phyloP scores from a whole-genome alignment of 2,329 filamentous ascomycete genomes.

The Hypomyces rosellus region DNA sequence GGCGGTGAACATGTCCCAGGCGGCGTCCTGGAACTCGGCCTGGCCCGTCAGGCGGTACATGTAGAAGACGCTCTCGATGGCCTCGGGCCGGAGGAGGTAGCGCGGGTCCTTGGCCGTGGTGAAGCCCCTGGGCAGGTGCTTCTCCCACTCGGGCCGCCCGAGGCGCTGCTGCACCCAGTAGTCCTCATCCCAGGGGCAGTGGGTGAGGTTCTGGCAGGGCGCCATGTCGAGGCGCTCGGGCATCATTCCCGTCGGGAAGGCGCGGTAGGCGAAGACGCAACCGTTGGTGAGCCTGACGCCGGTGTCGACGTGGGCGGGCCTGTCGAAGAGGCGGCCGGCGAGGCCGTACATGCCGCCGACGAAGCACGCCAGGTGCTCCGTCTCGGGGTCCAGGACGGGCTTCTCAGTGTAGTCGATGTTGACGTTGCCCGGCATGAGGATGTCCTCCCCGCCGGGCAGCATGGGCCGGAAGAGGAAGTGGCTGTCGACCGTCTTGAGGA shows the following conservation, averaged over 20 bases:
- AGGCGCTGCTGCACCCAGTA: slow-evolving; percentile 49
- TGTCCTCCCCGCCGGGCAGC: slow-evolving; percentile 43
- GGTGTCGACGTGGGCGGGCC: slow-evolving; percentile 34
- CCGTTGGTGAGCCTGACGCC: slow-evolving; percentile 42
- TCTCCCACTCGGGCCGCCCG: slow-evolving; percentile 13
- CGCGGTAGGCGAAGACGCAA: slow-evolving; percentile 45
- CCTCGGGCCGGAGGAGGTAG: slow-evolving; percentile 67
- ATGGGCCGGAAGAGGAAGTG: slow-evolving; percentile 59
- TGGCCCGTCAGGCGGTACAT: slow-evolving; percentile 68
- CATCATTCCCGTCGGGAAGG: slow-evolving; percentile 45
- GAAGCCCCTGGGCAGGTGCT: slow-evolving; percentile 45
- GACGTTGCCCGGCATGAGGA: slow-evolving; percentile 46
- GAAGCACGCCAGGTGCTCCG: slow-evolving; percentile 45
- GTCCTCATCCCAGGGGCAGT: slow-evolving; percentile 26
- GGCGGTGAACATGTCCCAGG: slow-evolving; percentile 66
- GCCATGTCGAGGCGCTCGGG: slow-evolving; percentile 42
- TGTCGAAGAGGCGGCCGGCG: slow-evolving; percentile 38
- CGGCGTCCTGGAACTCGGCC: slow-evolving; percentile 55
- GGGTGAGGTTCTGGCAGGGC: slow-evolving; percentile 30
- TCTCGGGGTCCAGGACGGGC: slow-evolving; percentile 24
- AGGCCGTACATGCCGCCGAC: slow-evolving; percentile 46
- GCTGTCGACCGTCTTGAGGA: slow-evolving; percentile 49
- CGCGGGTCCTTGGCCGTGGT: slow-evolving; percentile 46
- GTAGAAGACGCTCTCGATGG: slow-evolving; percentile 74
- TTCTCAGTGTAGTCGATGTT: slow-evolving; percentile 19